phyloP scores from a whole-genome alignment of 805 yeast genomes.

The Starmerella powellii region DNA sequence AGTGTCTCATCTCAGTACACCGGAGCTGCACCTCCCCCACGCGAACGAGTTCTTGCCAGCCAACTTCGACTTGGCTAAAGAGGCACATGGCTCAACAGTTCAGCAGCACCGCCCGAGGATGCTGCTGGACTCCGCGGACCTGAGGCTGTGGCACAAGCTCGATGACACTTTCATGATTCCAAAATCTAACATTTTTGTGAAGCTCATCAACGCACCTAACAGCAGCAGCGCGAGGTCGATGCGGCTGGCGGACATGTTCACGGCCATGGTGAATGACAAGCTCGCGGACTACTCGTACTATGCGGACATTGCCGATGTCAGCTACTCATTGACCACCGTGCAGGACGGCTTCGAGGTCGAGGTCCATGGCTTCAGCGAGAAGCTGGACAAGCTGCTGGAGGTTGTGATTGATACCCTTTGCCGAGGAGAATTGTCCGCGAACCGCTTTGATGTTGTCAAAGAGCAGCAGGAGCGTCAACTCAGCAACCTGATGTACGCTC shows the following conservation, averaged over 20 bases:
- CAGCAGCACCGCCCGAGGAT: slow-evolving; percentile 48
- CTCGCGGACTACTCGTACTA: slow-evolving; percentile 67
- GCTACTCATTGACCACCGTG: slow-evolving; percentile 43
- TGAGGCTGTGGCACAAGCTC: slow-evolving; percentile 62
- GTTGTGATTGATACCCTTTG: slow-evolving; percentile 46
- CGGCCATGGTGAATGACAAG: slow-evolving; percentile 63
- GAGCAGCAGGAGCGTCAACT: slow-evolving; percentile 51
- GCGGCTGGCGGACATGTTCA: slow-evolving; percentile 48
- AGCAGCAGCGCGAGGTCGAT: slow-evolving; percentile 28
- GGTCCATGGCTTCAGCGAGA: slow-evolving; percentile 74
- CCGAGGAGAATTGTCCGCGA: slow-evolving; percentile 38
- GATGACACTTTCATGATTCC: slow-evolving; percentile 87
- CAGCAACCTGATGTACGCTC: slow-evolving; percentile 56
- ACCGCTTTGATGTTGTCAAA: slow-evolving; percentile 55
- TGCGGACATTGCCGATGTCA: slow-evolving; percentile 71
- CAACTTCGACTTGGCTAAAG: slow-evolving; percentile 49
- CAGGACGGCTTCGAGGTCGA: slow-evolving; percentile 61
- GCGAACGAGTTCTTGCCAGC: slow-evolving; percentile 76
- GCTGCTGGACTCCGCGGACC: slow-evolving; percentile 34
- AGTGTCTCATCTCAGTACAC: slow-evolving; percentile 13
- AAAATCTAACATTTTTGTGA: slow-evolving; percentile 57
- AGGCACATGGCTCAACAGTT: too few relatives aligned
- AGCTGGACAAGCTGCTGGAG: slow-evolving; percentile 49
- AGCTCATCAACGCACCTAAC: slow-evolving; percentile 44
- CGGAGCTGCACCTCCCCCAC: slow-evolving; percentile 48